Percentiles rank a stretch among this genome's conserved stretches.
Conservation (phyloP, 176 grass and related monocot species). For the Luzula sylvatica region DNA sequence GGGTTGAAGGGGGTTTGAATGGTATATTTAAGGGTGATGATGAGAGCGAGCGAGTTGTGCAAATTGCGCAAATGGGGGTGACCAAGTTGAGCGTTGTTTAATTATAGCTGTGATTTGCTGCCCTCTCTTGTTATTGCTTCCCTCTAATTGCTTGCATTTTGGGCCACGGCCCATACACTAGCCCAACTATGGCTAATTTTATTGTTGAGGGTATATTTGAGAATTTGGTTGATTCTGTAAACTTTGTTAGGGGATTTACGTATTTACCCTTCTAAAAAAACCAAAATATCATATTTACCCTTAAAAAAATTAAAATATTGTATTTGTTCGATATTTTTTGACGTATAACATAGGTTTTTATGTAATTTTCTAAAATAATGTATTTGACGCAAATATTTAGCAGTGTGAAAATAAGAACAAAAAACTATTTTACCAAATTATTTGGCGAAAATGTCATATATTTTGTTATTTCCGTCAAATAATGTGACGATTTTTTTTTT, state of each 20-base stretch:
- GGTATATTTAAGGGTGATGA: conserved; percentile 32
- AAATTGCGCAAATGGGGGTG: conserved; percentile 8
- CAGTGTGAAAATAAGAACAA: not conserved
- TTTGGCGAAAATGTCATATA: not conserved
- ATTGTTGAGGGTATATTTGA: too few relatives aligned
- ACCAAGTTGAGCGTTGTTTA: conserved; percentile 13
- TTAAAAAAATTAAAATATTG: too few relatives aligned
- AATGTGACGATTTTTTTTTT: too few relatives aligned
- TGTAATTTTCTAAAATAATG: too few relatives aligned
- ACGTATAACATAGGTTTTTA: too few relatives aligned
- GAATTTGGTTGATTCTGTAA: not conserved
- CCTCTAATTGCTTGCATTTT: not conserved
- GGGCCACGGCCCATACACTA: not conserved
- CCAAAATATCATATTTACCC: too few relatives aligned
- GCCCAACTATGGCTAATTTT: too few relatives aligned
- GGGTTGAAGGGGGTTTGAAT: conserved; percentile 13
- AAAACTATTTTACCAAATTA: too few relatives aligned
- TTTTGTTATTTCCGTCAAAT: not conserved
- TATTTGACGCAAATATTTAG: too few relatives aligned
- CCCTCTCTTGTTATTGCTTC: not conserved
- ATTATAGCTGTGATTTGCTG: conserved; percentile 12
- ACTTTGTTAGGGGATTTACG: not conserved
- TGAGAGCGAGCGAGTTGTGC: conserved; percentile 25
- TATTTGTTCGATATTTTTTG: too few relatives aligned
- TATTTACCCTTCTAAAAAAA: too few relatives aligned